These are phyloP conservation scores for Tylopilus intermedius DNA, from an alignment of 768 basidiomycete genomes.

Conservation along the genomic window DNA sequence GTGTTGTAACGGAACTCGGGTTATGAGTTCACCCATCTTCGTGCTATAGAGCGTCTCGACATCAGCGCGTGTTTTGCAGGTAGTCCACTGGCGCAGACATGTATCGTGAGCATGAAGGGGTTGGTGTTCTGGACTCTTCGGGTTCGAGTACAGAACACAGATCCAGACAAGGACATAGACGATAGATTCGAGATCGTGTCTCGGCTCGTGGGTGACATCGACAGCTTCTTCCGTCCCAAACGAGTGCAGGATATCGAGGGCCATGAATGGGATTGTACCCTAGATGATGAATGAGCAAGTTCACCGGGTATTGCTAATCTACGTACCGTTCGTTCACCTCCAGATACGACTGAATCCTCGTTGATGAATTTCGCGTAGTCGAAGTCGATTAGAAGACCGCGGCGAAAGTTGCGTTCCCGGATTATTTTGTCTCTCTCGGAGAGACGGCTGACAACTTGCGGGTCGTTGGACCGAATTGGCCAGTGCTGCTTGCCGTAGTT, in stretches of 20 bases:
- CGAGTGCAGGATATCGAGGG: neutral
- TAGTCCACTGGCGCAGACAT: neutral
- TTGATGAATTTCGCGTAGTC: too few species aligned
- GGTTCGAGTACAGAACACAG: neutral
- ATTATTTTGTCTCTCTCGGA: too few species aligned
- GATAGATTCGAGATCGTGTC: constrained; percentile 2
- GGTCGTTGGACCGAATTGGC: too few species aligned
- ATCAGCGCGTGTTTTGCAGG: neutral
- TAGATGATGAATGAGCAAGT: too few species aligned
- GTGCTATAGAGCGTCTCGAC: neutral
- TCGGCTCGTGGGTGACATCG: neutral
- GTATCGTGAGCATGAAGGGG: neutral
- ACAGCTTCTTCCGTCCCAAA: neutral
- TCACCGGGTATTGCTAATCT: too few species aligned
- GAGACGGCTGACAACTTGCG: too few species aligned
- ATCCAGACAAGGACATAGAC: constrained; percentile 4
- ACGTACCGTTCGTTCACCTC: too few species aligned
- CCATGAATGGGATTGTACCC: too few species aligned
- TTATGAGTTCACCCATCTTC: neutral
- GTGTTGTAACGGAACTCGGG: neutral
- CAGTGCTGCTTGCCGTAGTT: too few species aligned
- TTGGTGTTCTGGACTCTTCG: neutral
- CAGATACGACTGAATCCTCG: too few species aligned
- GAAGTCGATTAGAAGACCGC: too few species aligned
- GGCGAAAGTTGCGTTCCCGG: too few species aligned